Evolutionary conservation across 2,329 filamentous ascomycete species (phyloP), one percentile per base, ranked within the genome.

Genomic region (Albifimbria verrucaria): DNA sequence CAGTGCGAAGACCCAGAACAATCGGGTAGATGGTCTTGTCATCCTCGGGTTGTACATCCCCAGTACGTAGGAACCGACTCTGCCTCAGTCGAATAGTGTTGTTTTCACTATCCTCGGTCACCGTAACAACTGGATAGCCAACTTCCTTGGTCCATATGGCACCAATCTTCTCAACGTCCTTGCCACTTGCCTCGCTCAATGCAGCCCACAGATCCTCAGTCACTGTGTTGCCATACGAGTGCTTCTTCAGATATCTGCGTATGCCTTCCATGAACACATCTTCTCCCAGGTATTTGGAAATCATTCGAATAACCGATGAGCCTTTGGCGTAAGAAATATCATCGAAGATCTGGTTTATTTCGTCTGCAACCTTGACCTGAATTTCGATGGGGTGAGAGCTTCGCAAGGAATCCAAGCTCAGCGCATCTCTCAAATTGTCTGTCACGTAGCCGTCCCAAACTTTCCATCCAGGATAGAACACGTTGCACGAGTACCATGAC

Each of bases 321-420:
- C 93, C 93, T 77, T 97, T 97, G 52, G 91, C 92, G 74, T 97
- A 97, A 1, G 93, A 97, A 60, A 97, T 97, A 57, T 92, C 90
- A 68, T 97, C 93, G 63, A 97, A 97, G 62, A 97, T 97, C 75
- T 97, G 92, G 74, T 96, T 96, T 70, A 97, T 92, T 72, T 97
- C 92, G 62, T 96, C 92, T 24, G 92, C 92, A 54, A 89, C 87
- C 80, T 96, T 96, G 58, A 97, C 92, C 1, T 93, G 93, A 1
- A 97, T 92, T 71, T 97, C 93, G 54, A 97, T 96, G 6, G 93
- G 93, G 70, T 97, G 93, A 65, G 91, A 96, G 82, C 92, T 97
- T 62, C 93, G 86, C 50, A 97, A 77, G 3, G 92, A 95, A 70
- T 97, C 93, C 6, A 97, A 82, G 21, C 87, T 87, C 36, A 97